Evolutionary conservation across 495 filamentous ascomycete genomes (phyloP).

Genomic region (Mytilinidion resinicola): DNA sequence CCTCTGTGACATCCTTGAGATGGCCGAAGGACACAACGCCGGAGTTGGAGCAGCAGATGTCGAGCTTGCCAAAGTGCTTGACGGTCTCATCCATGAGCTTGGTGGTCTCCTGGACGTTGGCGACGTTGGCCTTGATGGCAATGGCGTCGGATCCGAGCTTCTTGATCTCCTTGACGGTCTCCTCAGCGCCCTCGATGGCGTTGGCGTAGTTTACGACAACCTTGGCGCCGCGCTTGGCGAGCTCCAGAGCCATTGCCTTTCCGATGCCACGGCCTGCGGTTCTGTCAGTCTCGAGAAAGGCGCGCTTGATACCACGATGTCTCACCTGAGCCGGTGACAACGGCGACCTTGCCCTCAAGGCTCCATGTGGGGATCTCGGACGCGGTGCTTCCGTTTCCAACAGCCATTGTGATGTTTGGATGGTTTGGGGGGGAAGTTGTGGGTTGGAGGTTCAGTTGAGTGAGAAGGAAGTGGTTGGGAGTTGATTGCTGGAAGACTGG

Average conservation of each 20-base stretch:
- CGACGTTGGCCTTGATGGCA: slow-evolving; percentile 48
- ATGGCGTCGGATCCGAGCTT: slow-evolving; percentile 40
- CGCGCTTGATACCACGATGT: neutral
- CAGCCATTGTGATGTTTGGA: slow-evolving; percentile 17
- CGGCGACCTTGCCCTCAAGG: slow-evolving; percentile 42
- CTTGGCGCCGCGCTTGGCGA: slow-evolving; percentile 42
- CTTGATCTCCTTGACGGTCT: slow-evolving; percentile 44
- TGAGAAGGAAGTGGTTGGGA: too few relatives aligned
- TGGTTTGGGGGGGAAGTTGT: neutral
- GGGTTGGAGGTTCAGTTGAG: too few relatives aligned
- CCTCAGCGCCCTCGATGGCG: slow-evolving; percentile 42
- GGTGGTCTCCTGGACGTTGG: slow-evolving; percentile 39
- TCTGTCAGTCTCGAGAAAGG: neutral
- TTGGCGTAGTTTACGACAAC: slow-evolving; percentile 45
- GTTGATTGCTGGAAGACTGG: too few relatives aligned
- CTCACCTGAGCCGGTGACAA: slow-evolving; percentile 41
- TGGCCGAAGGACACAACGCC: slow-evolving; percentile 49
- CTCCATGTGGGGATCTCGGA: slow-evolving; percentile 28
- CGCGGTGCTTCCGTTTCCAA: slow-evolving; percentile 11
- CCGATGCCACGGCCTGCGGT: slow-evolving; percentile 39
- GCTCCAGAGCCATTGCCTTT: slow-evolving; percentile 41
- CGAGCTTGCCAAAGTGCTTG: slow-evolving; percentile 41
- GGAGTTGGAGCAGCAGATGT: slow-evolving; percentile 49
- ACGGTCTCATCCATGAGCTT: slow-evolving; percentile 43
- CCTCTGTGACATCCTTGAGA: slow-evolving; percentile 44